phyloP scores from a whole-genome alignment of 169 alveolate genomes.

The Eimeria nieschulzi region DNA sequence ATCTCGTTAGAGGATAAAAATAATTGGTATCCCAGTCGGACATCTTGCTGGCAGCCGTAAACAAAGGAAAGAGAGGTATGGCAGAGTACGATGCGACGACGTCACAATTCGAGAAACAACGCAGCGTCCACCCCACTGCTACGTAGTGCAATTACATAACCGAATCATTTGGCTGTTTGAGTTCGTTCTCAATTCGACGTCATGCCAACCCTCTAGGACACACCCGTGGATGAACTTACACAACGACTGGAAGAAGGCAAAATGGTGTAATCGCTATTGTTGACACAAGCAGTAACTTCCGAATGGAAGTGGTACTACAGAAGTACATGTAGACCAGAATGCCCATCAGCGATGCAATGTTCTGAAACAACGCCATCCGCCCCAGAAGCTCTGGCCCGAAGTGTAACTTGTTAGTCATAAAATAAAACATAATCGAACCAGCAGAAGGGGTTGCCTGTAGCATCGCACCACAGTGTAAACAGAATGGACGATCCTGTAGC shows the following conservation, averaged over 20 bases:
- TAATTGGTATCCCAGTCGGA: neutral
- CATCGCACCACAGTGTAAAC: neutral
- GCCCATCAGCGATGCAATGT: slow-evolving; percentile 86
- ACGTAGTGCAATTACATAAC: no score
- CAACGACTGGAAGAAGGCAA: slow-evolving; percentile 83
- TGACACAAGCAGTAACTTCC: slow-evolving; percentile 83
- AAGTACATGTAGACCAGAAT: slow-evolving; percentile 83
- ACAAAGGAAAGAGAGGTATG: no score
- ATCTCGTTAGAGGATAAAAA: neutral
- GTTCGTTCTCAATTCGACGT: no score
- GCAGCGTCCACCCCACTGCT: no score
- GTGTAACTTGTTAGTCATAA: slow-evolving; percentile 87
- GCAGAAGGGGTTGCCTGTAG: slow-evolving; percentile 85
- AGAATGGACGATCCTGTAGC: neutral
- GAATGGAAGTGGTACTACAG: slow-evolving; percentile 72
- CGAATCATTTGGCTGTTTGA: no score
- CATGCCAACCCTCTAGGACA: no score
- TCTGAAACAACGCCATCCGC: slow-evolving; percentile 85
- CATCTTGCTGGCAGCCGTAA: no score
- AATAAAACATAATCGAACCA: slow-evolving; percentile 89
- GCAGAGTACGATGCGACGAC: no score
- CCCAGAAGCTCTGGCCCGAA: slow-evolving; percentile 89
- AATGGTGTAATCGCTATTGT: slow-evolving; percentile 84
- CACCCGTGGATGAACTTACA: slow-evolving; percentile 64
- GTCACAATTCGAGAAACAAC: no score